A percentile compares a stretch with the other conserved stretches of the same genome.
Evolutionary conservation across 805 yeast species (phyloP).

Genomic region (Clavispora asparagi): DNA sequence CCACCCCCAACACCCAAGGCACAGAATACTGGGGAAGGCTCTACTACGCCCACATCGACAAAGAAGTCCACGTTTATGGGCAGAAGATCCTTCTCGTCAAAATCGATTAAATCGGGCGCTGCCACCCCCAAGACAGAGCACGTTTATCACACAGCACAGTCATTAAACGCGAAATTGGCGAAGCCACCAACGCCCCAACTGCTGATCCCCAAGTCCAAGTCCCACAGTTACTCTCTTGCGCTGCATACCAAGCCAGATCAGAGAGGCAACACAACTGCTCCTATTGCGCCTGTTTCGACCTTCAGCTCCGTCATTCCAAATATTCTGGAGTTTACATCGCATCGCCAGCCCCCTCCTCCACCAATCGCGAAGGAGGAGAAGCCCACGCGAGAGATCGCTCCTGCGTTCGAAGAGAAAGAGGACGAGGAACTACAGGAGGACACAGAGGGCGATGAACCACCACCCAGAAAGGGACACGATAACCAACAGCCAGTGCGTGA

Average conservation of each 20-base stretch:
- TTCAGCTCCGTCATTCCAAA: constrained; percentile 11
- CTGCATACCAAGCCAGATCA: constrained; percentile 19
- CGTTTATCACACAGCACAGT: constrained; percentile 5
- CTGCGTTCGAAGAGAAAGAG: constrained; percentile 21
- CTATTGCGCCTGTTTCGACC: constrained; percentile 25
- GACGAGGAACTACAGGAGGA: constrained; percentile 11
- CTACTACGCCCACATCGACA: constrained; percentile 7
- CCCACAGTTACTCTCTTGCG: constrained; percentile 35
- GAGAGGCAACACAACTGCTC: constrained; percentile 34
- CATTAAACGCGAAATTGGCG: constrained; percentile 1
- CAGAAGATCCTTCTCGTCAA: constrained; percentile 32
- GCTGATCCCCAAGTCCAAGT: constrained; percentile 36
- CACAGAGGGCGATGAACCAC: constrained; percentile 5
- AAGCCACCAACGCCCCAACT: constrained; percentile 6
- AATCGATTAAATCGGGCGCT: constrained; percentile 28
- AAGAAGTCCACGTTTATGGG: constrained; percentile 19
- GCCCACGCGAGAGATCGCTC: constrained; percentile 2
- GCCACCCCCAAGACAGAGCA: constrained; percentile 15
- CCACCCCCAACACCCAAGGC: constrained; percentile 35
- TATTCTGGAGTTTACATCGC: constrained; percentile 22
- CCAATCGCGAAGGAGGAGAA: constrained; percentile 21
- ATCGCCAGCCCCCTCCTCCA: constrained; percentile 42
- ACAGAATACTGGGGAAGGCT: constrained; percentile 1
- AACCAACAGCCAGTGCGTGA: constrained; percentile 40
- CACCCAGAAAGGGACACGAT: constrained; percentile 6